These are phyloP conservation scores for Cymbidium sinense DNA, from an alignment of 106 monocot species.

Conservation along the genomic window DNA sequence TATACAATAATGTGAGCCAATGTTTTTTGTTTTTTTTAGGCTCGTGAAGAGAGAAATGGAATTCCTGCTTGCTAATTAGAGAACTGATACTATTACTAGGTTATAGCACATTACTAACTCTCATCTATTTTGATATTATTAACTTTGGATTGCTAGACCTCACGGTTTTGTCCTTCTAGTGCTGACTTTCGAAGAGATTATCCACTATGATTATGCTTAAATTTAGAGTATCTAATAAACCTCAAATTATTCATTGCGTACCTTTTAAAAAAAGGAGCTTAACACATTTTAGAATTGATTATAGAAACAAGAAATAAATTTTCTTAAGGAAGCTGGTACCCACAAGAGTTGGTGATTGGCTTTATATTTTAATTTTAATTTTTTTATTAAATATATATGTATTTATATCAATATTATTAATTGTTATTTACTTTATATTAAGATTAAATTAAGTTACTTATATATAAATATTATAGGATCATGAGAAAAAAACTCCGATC, in stretches of 20 bases:
- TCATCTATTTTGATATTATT: not conserved
- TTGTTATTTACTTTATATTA: no score
- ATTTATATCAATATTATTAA: no score
- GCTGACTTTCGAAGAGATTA: not conserved
- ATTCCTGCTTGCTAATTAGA: not conserved
- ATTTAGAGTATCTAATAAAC: not conserved
- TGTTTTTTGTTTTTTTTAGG: not conserved
- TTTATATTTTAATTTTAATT: no score
- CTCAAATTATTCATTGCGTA: not conserved
- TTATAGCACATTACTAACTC: not conserved
- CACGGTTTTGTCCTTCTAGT: not conserved
- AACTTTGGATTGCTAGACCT: not conserved
- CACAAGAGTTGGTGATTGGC: no score
- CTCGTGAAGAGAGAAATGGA: not conserved
- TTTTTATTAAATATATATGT: no score
- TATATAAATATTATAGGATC: no score
- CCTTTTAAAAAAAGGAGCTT: no score
- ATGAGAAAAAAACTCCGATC: no score
- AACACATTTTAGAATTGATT: no score
- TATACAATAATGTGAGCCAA: not conserved
- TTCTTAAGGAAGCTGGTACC: no score
- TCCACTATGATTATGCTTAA: not conserved
- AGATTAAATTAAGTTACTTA: no score
- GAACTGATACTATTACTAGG: not conserved
- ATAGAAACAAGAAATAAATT: no score